phyloP scores from a whole-genome alignment of 768 basidiomycete species.

The Boletus barrowsii region DNA sequence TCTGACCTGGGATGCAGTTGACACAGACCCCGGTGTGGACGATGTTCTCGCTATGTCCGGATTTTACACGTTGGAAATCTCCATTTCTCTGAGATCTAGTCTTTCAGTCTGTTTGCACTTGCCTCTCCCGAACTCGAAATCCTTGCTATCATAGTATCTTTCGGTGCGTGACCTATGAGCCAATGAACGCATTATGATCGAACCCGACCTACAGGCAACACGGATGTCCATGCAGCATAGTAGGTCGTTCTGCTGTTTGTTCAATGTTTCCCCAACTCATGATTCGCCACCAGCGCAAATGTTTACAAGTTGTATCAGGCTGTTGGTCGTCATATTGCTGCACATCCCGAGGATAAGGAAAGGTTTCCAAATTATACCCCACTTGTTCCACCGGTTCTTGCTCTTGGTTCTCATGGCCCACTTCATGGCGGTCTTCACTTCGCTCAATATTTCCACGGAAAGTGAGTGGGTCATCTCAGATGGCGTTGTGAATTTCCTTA shows the following conservation, averaged over 20 bases:
- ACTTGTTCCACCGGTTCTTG: slow-evolving; percentile 55
- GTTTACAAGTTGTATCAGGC: slow-evolving; percentile 73
- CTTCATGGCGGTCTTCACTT: slow-evolving; percentile 68
- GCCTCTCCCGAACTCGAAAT: slow-evolving; percentile 84
- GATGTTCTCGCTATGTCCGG: slow-evolving; percentile 75
- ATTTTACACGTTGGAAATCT: neutral
- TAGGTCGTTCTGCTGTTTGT: slow-evolving; percentile 25
- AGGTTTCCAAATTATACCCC: slow-evolving; percentile 65
- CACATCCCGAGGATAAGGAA: slow-evolving; percentile 47
- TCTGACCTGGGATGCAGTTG: slow-evolving; percentile 46
- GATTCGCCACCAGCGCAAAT: slow-evolving; percentile 49
- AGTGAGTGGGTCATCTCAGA: slow-evolving; percentile 36
- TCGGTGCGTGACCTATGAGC: slow-evolving; percentile 45
- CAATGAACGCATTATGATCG: neutral
- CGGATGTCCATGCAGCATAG: slow-evolving; percentile 60
- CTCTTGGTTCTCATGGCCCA: slow-evolving; percentile 61
- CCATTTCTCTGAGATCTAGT: neutral
- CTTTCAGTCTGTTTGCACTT: slow-evolving; percentile 68
- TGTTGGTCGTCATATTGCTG: slow-evolving; percentile 55
- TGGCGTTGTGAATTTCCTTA: slow-evolving; percentile 1
- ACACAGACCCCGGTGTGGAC: slow-evolving; percentile 86
- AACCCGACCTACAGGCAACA: slow-evolving; percentile 54
- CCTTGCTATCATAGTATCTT: slow-evolving; percentile 70
- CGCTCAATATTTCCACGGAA: slow-evolving; percentile 85
- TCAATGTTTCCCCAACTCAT: neutral